Evolutionary conservation across 305 asterid genomes (phyloP).

Genomic region (Solanum aculeatissimum): DNA sequence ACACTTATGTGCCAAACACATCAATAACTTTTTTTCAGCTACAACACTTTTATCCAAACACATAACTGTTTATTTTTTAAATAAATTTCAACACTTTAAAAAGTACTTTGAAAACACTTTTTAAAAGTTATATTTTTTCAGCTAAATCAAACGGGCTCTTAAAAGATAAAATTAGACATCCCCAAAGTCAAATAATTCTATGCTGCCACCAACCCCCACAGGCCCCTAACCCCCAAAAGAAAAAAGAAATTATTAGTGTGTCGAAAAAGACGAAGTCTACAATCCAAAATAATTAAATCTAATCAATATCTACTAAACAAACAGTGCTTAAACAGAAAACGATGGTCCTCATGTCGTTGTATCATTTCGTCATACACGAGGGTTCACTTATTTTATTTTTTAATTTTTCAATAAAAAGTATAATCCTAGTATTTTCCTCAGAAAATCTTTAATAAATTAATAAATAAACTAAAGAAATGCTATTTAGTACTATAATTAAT

Average conservation of each 20-base stretch:
- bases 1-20: too few relatives aligned
- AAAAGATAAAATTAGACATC: not conserved
- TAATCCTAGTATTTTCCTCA: not conserved
- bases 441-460: not conserved
- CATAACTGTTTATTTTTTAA: too few relatives aligned
- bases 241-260: not conserved
- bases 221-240: not conserved
- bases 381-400: not conserved
- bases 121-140: too few relatives aligned
- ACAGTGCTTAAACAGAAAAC: not conserved
- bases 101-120: too few relatives aligned
- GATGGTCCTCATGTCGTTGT: not conserved
- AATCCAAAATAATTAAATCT: not conserved
- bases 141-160: too few relatives aligned
- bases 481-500: not conserved
- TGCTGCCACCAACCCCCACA: not conserved
- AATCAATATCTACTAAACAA: not conserved
- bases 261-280: not conserved
- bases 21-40: too few relatives aligned
- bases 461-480: not conserved
- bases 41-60: too few relatives aligned
- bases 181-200: not conserved
- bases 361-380: constrained; percentile 2
- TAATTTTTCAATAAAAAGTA: not conserved
- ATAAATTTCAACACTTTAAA: too few relatives aligned